A percentile compares a stretch with the other conserved stretches of the same genome.
Evolutionary conservation across 2,329 filamentous ascomycete genomes (phyloP).

Genomic region (Kalmusia sp.): DNA sequence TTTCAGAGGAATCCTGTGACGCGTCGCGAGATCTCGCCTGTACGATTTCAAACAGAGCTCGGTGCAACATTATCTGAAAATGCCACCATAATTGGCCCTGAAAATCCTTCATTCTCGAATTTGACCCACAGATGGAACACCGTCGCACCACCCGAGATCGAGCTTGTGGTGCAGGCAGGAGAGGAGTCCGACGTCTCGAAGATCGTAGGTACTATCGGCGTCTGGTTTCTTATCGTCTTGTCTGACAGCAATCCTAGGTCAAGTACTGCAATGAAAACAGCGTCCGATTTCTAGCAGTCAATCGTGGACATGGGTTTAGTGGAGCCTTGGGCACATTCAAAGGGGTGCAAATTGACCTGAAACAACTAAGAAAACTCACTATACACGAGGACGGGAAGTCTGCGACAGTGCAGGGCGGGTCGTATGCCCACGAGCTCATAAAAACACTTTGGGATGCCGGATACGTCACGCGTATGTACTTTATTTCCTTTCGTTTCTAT

Average conservation of each 20-base stretch:
- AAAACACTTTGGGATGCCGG: constrained; percentile 58
- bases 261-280: background rate
- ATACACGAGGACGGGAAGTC: constrained; percentile 54
- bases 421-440: constrained; percentile 54
- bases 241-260: too few species aligned
- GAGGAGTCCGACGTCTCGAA: constrained; percentile 27
- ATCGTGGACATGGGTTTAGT: background rate
- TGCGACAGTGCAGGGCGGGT: constrained; percentile 59
- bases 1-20: too few species aligned
- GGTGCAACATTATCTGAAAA: too few species aligned
- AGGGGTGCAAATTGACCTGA: constrained; percentile 60
- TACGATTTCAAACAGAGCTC: too few species aligned
- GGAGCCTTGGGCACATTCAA: too few species aligned
- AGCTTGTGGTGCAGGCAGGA: constrained; percentile 26
- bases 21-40: too few species aligned
- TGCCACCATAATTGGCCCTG: too few species aligned
- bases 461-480: constrained; percentile 50
- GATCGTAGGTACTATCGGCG: constrained; percentile 21
- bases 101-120: too few species aligned
- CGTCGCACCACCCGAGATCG: too few species aligned
- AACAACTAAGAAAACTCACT: constrained; percentile 52
- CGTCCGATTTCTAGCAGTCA: background rate
- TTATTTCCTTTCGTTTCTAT: background rate
- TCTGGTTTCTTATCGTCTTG: too few species aligned
- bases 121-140: too few species aligned